Evolutionary conservation across 352 stramenopile species (phyloP).

Genomic region (Blastocystis sp.): DNA sequence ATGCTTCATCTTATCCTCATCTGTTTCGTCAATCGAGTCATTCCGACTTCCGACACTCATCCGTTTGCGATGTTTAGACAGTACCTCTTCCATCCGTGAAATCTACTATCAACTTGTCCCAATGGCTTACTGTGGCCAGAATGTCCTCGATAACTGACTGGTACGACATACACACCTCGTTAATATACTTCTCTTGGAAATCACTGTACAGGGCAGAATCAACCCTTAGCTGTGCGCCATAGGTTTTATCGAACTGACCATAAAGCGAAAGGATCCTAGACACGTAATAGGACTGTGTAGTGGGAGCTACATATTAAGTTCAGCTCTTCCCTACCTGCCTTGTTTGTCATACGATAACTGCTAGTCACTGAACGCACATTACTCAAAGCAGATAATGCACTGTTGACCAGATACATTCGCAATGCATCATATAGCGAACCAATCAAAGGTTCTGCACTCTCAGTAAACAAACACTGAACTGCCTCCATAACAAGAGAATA

Average conservation of each 20-base stretch:
- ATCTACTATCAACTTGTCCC: not conserved
- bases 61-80: conserved; percentile 51
- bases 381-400: not conserved
- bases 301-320: not conserved
- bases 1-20: conserved; percentile 61
- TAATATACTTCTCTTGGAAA: not conserved
- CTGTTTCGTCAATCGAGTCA: conserved; percentile 3
- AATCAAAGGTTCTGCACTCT: not conserved
- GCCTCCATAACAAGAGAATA: not conserved
- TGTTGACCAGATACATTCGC: not conserved
- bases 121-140: not conserved
- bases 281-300: conserved; percentile 1
- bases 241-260: conserved; percentile 21
- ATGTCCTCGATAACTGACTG: not conserved
- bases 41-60: not conserved
- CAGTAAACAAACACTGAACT: not conserved
- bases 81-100: conserved; percentile 40
- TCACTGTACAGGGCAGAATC: not conserved
- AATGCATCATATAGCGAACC: not conserved
- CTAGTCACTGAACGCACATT: conserved; percentile 42
- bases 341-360: conserved; percentile 61
- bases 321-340: not conserved
- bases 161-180: not conserved
- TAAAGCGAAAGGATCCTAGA: not conserved
- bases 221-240: not conserved